A percentile compares a stretch with the other conserved stretches of the same genome.
Conservation (phyloP, 192 early-diverging fungal species). For the Podila horticola region DNA sequence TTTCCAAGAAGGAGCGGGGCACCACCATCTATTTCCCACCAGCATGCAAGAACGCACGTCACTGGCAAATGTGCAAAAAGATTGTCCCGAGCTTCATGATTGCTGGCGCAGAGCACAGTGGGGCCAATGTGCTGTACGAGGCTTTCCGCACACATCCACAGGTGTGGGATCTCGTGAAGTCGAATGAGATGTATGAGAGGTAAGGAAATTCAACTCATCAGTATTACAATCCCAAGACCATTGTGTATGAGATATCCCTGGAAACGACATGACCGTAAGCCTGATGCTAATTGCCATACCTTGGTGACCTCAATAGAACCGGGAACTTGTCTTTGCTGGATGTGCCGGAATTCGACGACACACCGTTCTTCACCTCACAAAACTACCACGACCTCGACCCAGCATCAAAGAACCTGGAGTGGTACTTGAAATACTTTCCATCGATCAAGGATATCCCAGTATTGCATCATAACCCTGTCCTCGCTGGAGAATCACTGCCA, state of each 20-base stretch:
- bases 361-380: constrained; percentile 49
- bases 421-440: constrained; percentile 50
- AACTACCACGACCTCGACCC: constrained; percentile 47
- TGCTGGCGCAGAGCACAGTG: constrained; percentile 61
- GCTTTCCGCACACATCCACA: constrained; percentile 58
- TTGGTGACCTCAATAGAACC: constrained; percentile 12
- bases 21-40: constrained; percentile 57
- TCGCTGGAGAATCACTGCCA: constrained; percentile 47
- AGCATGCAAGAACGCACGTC: constrained; percentile 51
- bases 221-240: background rate
- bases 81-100: constrained; percentile 64
- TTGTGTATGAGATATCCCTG: too few species aligned
- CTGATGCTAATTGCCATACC: background rate
- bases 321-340: constrained; percentile 38
- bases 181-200: constrained; percentile 50
- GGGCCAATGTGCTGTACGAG: constrained; percentile 54
- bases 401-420: constrained; percentile 43
- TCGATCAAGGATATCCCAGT: constrained; percentile 53
- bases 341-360: constrained; percentile 27
- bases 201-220: background rate
- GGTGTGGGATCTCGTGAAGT: constrained; percentile 52
- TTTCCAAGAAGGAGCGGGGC: constrained; percentile 46
- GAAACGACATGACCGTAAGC: background rate
- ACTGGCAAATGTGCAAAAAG: constrained; percentile 58
- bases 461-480: constrained; percentile 31